Base-by-base conservation (phyloP, 2,329 filamentous ascomycete genomes). In the Ceratocystis ficicola region DNA sequence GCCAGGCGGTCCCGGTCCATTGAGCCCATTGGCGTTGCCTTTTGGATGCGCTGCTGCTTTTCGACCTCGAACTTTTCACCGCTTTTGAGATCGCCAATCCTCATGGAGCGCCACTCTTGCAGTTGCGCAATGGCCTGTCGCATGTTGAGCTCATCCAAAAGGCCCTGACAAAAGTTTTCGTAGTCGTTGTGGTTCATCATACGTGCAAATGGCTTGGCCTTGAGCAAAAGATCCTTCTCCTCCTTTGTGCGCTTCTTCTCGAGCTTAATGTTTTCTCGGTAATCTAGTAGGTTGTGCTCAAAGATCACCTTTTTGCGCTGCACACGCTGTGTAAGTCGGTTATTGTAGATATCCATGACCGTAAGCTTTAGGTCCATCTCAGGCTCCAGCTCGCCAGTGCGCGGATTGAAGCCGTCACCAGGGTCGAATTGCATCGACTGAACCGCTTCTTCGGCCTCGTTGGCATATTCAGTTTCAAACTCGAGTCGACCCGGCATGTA, bases 361-460 rank as follows among this genome's bases (percentile, higher is more conserved):
- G 91, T 96, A 77, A 97, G 85, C 80, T 99, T 99, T 59, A 99
- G 82, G 69, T 96, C 92, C 82, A 96, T 95, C 75, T 99, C 94
- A 0, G 94, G 91, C 71, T 99, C 94, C 67, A 95, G 80, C 72
- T 95, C 87, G 68, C 89, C 88, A 0, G 91, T 96, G 2, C 81
- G 78, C 0, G 88, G 86, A 72, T 96, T 95, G 70, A 95, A 81
- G 66, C 94, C 94, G 76, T 96, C 93, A 30, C 94, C 94, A 0
- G 94, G 93, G 66, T 97, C 93, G 72, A 99, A 99, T 69, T 95
- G 89, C 92, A 99, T 97, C 69, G 95, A 86, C 74, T 99, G 94
- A 1, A 99, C 94, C 0, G 93, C 93, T 76, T 97, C 95, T 77
- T 99, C 94, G 0, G 94, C 94, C 72, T 99, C 94, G 72, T 99